Percentiles rank a stretch among this genome's conserved stretches.
These are phyloP conservation scores for Hypoxylon rickii DNA, from an alignment of 495 filamentous ascomycete species.

Conservation along the genomic window DNA sequence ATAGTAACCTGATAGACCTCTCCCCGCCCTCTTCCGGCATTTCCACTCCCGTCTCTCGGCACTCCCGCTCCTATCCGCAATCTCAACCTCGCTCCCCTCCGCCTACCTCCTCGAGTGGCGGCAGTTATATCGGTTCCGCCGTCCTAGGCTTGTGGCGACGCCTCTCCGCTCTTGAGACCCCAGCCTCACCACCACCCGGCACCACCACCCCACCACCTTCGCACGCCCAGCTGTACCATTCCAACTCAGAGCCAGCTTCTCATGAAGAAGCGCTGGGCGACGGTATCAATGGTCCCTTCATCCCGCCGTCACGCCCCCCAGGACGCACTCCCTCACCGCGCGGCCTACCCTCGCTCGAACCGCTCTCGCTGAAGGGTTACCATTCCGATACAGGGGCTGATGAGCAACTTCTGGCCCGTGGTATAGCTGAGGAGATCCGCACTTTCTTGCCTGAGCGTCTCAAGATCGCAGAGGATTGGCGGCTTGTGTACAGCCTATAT, in stretches of 20 bases:
- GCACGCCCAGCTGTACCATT: conserved; percentile 30
- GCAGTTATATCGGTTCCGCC: conserved; percentile 35
- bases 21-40: conserved; percentile 28
- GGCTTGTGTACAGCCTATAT: conserved; percentile 86
- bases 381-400: conserved; percentile 41
- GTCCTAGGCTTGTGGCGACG: conserved; percentile 40
- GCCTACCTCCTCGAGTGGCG: conserved; percentile 12
- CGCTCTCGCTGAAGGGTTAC: conserved; percentile 48
- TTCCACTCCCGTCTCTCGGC: conserved; percentile 13
- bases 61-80: conserved; percentile 9
- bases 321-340: conserved; percentile 45
- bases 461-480: conserved; percentile 86
- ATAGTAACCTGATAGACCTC: conserved; percentile 30
- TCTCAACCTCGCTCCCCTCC: conserved; percentile 22
- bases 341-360: conserved; percentile 50
- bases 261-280: conserved; percentile 16
- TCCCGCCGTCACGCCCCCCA: conserved; percentile 34
- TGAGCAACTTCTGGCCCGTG: conserved; percentile 63
- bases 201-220: conserved; percentile 22
- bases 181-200: conserved; percentile 24
- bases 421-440: conserved; percentile 91
- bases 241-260: conserved; percentile 12
- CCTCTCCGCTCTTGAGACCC: conserved; percentile 39
- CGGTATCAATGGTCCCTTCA: conserved; percentile 49
- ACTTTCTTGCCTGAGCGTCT: conserved; percentile 83